phyloP scores from a whole-genome alignment of 176 grass and related monocot genomes.

The Echinochloa phyllopogon region DNA sequence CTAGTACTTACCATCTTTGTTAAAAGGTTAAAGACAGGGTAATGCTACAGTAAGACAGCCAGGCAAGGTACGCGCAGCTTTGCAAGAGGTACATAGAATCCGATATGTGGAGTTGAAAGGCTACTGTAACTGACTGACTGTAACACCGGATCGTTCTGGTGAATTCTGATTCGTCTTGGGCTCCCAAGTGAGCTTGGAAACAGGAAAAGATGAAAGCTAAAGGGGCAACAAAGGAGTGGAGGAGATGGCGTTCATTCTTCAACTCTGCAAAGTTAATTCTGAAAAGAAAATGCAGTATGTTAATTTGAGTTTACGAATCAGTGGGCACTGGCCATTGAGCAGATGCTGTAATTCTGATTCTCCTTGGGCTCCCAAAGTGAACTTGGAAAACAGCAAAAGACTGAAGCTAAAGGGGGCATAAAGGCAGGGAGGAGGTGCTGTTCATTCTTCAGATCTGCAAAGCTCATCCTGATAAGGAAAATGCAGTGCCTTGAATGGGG shows the following conservation, averaged over 20 bases:
- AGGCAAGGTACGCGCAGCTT: slow-evolving; percentile 9
- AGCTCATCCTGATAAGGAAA: background rate
- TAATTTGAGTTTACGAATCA: background rate
- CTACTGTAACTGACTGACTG: background rate
- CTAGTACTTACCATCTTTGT: background rate
- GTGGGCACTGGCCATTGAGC: background rate
- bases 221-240: background rate
- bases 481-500: background rate
- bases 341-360: background rate
- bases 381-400: slow-evolving; percentile 12
- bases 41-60: background rate
- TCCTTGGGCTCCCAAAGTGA: slow-evolving; percentile 13
- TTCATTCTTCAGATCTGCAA: background rate
- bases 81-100: slow-evolving; percentile 28
- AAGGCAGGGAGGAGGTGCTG: background rate
- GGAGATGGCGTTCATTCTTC: background rate
- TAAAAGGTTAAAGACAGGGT: slow-evolving; percentile 17
- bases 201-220: background rate
- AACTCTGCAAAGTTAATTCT: slow-evolving; percentile 1
- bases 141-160: background rate
- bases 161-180: slow-evolving; percentile 14
- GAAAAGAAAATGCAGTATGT: background rate
- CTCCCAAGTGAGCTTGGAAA: slow-evolving; percentile 28
- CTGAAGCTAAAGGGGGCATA: background rate
- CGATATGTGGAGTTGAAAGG: background rate